Conservation (phyloP, 2,329 filamentous ascomycete species). For the Pseudopithomyces maydicus region DNA sequence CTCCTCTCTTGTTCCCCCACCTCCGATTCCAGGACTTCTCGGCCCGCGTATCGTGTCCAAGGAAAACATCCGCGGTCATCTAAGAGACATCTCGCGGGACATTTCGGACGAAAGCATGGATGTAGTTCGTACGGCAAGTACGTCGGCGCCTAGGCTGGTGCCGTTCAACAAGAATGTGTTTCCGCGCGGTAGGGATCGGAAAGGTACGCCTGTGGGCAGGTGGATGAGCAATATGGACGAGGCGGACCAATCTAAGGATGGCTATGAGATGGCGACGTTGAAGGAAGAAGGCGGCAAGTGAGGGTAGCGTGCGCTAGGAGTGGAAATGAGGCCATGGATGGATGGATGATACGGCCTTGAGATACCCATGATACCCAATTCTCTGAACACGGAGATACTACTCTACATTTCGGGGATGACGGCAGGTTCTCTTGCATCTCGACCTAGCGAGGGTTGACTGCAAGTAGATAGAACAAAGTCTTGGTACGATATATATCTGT, state of each 20-base stretch:
- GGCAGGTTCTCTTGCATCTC: too few species aligned
- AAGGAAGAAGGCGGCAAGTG: conserved; percentile 4
- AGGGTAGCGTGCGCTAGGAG: neutral
- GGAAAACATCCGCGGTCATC: conserved; percentile 38
- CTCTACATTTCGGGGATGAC: too few species aligned
- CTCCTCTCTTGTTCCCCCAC: neutral
- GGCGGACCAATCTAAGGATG: neutral
- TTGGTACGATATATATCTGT: too few species aligned
- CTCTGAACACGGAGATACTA: too few species aligned
- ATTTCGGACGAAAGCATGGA: conserved; percentile 23
- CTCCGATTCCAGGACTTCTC: neutral
- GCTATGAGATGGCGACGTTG: conserved; percentile 14
- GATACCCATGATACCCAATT: too few species aligned
- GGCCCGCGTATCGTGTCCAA: conserved; percentile 36
- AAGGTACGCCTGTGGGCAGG: conserved; percentile 16
- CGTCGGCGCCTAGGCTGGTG: conserved; percentile 9
- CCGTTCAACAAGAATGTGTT: conserved; percentile 39
- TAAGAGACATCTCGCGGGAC: conserved; percentile 23
- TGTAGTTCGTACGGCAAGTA: conserved; percentile 4
- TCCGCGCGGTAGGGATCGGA: conserved; percentile 27
- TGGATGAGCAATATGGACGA: conserved; percentile 9
- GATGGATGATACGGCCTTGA: neutral
- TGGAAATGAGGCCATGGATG: neutral
- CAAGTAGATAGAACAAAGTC: too few species aligned
- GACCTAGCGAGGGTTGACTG: too few species aligned